Evolutionary conservation across 129 eudicot species (phyloP), one percentile per base, ranked within the genome.

Genomic region (Arctium lappa): DNA sequence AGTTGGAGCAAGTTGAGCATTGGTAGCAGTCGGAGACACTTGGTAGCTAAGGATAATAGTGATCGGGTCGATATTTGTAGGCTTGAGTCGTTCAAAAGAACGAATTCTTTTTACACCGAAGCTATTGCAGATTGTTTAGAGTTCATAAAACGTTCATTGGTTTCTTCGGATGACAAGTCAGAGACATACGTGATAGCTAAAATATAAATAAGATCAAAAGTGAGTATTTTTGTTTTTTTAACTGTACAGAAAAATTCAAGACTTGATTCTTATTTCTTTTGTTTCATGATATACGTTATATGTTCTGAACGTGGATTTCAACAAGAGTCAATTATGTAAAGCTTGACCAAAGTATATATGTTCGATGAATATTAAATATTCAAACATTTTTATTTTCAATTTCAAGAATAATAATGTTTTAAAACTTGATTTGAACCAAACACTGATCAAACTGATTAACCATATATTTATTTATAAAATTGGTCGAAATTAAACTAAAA

Each of bases 111-210:
- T 75, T 92, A 93, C 60, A 86, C 97, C 0, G 98, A 95, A 86
- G 97, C 97, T 63, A 95, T 92, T 82, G 97, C 93, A 0, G 98
- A 95, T 87, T 95, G 98, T 65, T 86, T 95, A 86, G 98, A 92
- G 89, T 94, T 91, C 32, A 94, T 94, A 79, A 94, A 89, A 87
- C 86, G 97, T 13, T 85, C 92, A 22, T 92, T 97, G 31, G 81
- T 87, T 73, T 89, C 91, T 29, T 69, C 76, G 12, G 91, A 89
- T 73, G 94, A 94, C 1, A 74, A 80, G 22, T 34, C 60, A 0
- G 79, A 88, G 10, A 62, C 71, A 72, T 72, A 82, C 81, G 34
- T 63, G 31, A 70, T 56, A 48, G 33, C 27, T 7, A 38, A 50
- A 8, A 40, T 48, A 62, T 69, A 68, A 31, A 32, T 70, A 83